Percentiles rank a stretch among this genome's conserved stretches.
phyloP scores from a whole-genome alignment of 768 basidiomycete species.

The Pisolithus marmoratus region DNA sequence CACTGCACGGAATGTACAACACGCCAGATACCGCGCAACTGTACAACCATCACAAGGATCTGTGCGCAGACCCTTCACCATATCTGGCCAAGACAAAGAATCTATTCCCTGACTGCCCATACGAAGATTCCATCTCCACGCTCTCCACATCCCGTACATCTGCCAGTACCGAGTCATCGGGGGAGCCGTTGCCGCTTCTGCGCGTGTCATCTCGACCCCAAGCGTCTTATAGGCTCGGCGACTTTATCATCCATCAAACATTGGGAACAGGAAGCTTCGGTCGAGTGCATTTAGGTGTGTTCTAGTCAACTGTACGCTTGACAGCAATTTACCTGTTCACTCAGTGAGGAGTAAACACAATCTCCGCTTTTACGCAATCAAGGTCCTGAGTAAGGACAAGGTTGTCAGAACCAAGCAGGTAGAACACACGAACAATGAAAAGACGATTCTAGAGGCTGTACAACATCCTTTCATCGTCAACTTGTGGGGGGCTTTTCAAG shows the following conservation, averaged over 20 bases:
- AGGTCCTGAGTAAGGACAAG: slow-evolving; percentile 90
- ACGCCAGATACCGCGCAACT: slow-evolving; percentile 11
- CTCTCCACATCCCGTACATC: slow-evolving; percentile 53
- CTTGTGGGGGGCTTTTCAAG: slow-evolving; percentile 95
- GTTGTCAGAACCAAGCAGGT: slow-evolving; percentile 92
- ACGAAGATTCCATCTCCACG: slow-evolving; percentile 58
- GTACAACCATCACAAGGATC: background rate
- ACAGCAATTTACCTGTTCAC: background rate
- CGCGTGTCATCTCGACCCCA: slow-evolving; percentile 44
- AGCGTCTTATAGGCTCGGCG: slow-evolving; percentile 64
- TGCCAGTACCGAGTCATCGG: slow-evolving; percentile 39
- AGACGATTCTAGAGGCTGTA: slow-evolving; percentile 75
- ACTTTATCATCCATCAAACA: slow-evolving; percentile 78
- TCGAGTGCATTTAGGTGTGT: slow-evolving; percentile 81
- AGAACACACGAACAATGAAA: slow-evolving; percentile 96
- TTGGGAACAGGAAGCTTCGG: slow-evolving; percentile 97
- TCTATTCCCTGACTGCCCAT: slow-evolving; percentile 34
- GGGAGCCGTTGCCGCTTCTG: slow-evolving; percentile 28
- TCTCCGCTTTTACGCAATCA: slow-evolving; percentile 93
- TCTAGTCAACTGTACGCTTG: background rate
- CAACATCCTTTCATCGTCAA: slow-evolving; percentile 95
- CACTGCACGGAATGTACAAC: background rate
- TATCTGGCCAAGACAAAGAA: background rate
- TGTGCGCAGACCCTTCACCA: background rate
- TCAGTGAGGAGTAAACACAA: slow-evolving; percentile 89